A percentile compares a stretch with the other conserved stretches of the same genome.
Conservation (phyloP, 768 basidiomycete species). For the Tylopilus sp. region DNA sequence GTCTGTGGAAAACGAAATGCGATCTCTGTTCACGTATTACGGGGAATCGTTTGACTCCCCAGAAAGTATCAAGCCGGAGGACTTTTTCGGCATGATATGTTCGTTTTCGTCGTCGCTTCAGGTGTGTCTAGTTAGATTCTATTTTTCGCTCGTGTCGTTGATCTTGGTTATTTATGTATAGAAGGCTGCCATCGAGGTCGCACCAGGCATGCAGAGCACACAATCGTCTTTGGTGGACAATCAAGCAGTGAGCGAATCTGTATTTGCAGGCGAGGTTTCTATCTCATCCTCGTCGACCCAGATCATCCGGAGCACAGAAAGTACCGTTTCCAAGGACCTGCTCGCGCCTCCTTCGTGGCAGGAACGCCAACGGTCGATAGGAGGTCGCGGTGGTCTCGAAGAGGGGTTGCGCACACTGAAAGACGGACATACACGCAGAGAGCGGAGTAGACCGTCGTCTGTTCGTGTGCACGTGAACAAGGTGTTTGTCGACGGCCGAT, state of each 20-base stretch:
- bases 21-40: conserved; percentile 62
- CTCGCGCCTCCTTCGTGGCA: conserved; percentile 42
- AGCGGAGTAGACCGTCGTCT: conserved; percentile 14
- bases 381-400: conserved; percentile 78
- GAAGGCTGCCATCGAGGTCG: conserved; percentile 70
- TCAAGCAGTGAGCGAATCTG: conserved; percentile 6
- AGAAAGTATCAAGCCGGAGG: conserved; percentile 72
- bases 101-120: conserved; percentile 72
- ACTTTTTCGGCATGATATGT: conserved; percentile 74
- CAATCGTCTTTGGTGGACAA: background rate
- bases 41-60: conserved; percentile 68
- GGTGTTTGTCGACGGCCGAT: conserved; percentile 27
- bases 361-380: conserved; percentile 51
- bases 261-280: background rate
- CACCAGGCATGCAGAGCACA: background rate
- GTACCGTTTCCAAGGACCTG: conserved; percentile 24
- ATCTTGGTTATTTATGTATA: conserved; percentile 21
- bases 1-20: conserved; percentile 58
- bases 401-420: conserved; percentile 80
- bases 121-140: conserved; percentile 34
- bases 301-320: conserved; percentile 40
- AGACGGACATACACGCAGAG: conserved; percentile 41
- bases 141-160: too few relatives aligned
- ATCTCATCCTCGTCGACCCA: conserved; percentile 20
- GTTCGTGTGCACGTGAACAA: conserved; percentile 17